Evolutionary conservation across 2,329 filamentous ascomycete genomes (phyloP).

Genomic region (Penicillium sp.): DNA sequence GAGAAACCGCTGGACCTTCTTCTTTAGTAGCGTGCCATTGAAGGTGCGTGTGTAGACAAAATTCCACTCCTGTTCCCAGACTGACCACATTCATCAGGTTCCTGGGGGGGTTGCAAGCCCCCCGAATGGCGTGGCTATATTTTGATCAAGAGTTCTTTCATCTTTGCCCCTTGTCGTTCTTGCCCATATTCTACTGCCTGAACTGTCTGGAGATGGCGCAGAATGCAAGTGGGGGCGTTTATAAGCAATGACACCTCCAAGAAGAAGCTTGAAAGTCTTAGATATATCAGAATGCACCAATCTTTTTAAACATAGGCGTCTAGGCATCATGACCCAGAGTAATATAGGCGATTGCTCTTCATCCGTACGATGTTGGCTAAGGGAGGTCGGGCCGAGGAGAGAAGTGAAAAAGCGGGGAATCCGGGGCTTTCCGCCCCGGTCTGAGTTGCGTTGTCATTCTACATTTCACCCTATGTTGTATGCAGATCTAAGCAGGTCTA

Average conservation of each 20-base stretch:
- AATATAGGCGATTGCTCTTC: background rate
- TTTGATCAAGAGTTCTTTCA: constrained; percentile 20
- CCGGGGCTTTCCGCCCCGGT: background rate
- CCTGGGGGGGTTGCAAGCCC: constrained; percentile 42
- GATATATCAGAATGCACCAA: background rate
- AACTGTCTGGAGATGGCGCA: background rate
- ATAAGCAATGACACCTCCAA: background rate
- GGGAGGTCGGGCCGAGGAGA: background rate
- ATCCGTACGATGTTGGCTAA: no score
- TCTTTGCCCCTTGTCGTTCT: no score
- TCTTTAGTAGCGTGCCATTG: constrained; percentile 43
- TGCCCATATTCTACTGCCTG: background rate
- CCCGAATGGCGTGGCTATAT: constrained; percentile 40
- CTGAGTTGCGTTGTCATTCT: background rate
- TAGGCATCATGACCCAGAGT: background rate
- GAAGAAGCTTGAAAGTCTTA: background rate
- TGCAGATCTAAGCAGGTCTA: background rate
- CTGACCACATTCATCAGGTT: constrained; percentile 23
- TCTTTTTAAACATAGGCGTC: background rate
- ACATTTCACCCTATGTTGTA: background rate
- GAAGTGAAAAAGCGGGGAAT: constrained; percentile 1
- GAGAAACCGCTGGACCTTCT: constrained; percentile 39
- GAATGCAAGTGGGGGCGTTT: background rate
- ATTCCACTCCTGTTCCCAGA: background rate
- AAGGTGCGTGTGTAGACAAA: constrained; percentile 27